A percentile compares a stretch with the other conserved stretches of the same genome.
These are phyloP conservation scores for Miamiensis avidus DNA, from an alignment of 169 alveolate species.

Conservation along the genomic window DNA sequence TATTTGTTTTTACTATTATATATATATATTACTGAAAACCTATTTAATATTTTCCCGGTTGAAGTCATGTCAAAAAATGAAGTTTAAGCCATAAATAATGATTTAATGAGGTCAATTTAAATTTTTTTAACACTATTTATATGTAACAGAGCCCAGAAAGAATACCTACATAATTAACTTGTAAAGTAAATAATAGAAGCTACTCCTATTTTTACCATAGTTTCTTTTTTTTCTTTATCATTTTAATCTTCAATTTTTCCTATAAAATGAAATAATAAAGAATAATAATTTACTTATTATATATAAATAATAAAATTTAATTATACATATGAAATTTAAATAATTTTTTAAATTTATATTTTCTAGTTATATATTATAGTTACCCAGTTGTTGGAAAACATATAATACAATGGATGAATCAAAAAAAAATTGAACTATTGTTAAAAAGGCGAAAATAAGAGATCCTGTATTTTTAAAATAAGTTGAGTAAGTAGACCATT, in stretches of 20 bases:
- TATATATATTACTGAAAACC: conserved; percentile 42
- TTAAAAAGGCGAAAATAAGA: neutral
- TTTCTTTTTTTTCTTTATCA: neutral
- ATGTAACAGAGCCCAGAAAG: neutral
- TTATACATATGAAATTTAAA: neutral
- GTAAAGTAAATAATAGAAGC: neutral
- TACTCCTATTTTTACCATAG: no score
- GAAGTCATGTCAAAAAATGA: conserved; percentile 69
- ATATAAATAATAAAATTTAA: no score
- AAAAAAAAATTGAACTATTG: neutral
- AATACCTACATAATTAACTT: neutral
- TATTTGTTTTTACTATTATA: neutral
- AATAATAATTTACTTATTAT: neutral
- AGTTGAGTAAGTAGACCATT: neutral
- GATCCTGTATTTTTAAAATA: neutral
- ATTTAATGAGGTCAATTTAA: neutral
- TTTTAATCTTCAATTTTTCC: neutral
- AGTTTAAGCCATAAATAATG: neutral
- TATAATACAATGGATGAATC: no score
- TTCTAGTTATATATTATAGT: neutral
- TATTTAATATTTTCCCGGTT: conserved; percentile 69
- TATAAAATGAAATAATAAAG: neutral
- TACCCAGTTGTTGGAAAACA: neutral
- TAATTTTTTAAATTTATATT: no score
- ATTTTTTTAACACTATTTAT: neutral